Percentiles rank a stretch among this genome's conserved stretches.
These are phyloP conservation scores for Perilla frutescens DNA, from an alignment of 257 asterid genomes.

Conservation along the genomic window DNA sequence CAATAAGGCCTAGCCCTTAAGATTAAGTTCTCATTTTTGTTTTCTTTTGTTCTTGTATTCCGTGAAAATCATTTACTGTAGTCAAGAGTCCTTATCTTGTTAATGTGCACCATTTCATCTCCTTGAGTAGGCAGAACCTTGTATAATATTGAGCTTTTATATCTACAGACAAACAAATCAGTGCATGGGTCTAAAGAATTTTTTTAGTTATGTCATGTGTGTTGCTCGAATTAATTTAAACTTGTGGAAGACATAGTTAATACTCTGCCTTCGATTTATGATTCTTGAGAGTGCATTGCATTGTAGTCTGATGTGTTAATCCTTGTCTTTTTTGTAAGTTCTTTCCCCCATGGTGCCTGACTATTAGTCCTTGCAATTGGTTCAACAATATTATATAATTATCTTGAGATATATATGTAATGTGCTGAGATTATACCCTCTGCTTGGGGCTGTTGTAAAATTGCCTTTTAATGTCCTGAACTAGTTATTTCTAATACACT, in stretches of 20 bases:
- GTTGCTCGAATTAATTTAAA: neutral
- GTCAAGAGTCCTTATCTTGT: no score
- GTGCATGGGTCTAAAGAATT: no score
- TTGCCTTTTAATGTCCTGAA: conserved; percentile 26
- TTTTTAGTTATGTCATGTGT: no score
- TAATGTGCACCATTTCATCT: neutral
- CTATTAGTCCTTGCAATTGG: neutral
- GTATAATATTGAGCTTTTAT: neutral
- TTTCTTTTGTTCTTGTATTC: neutral
- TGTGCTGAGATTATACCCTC: neutral
- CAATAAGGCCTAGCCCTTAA: neutral
- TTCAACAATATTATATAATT: neutral
- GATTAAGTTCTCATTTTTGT: neutral
- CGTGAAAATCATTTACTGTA: no score
- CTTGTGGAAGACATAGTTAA: neutral
- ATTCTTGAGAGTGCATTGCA: neutral
- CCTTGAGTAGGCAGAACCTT: neutral
- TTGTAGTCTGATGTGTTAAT: neutral
- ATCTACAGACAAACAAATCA: neutral
- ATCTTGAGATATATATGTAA: neutral
- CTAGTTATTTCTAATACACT: conserved; percentile 14
- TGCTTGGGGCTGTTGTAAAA: neutral
- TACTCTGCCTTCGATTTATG: neutral
- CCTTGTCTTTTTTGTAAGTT: neutral
- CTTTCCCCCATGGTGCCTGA: neutral